Conservation (phyloP, 2,329 filamentous ascomycete genomes). For the Hortaea sp. region DNA sequence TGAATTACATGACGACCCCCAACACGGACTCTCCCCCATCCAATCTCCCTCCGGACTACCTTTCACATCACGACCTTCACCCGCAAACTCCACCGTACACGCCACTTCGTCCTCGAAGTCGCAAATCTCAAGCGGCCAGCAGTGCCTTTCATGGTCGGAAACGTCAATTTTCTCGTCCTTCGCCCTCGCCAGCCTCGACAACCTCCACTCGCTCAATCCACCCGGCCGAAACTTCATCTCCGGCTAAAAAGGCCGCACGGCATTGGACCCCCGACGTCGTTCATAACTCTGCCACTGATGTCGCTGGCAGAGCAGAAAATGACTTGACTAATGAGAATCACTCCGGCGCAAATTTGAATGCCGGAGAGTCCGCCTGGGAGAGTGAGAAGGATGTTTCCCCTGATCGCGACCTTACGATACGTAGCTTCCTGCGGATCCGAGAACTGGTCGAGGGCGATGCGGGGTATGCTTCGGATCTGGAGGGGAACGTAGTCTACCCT, state of each 20-base stretch:
- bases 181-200: constrained; percentile 22
- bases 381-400: too few species aligned
- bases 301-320: too few species aligned
- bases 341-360: too few species aligned
- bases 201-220: constrained; percentile 19
- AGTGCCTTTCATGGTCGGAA: not conserved
- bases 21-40: constrained; percentile 9
- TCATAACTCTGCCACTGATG: constrained; percentile 1
- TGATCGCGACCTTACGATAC: too few species aligned
- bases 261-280: constrained; percentile 20
- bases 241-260: constrained; percentile 19
- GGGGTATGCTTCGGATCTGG: constrained; percentile 31
- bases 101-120: constrained; percentile 7
- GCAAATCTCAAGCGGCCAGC: too few species aligned
- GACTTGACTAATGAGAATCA: too few species aligned
- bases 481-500: constrained; percentile 30
- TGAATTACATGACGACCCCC: constrained; percentile 3
- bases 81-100: constrained; percentile 23
- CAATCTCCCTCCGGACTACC: constrained; percentile 15
- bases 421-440: constrained; percentile 23
- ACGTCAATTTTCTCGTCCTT: constrained; percentile 15
- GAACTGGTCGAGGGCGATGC: constrained; percentile 29
- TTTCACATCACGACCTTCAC: constrained; percentile 1
- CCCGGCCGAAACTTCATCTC: constrained; percentile 25
- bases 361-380: too few species aligned